Evolutionary conservation across 176 grass and related monocot genomes (phyloP).

Genomic region (Avena sativa): DNA sequence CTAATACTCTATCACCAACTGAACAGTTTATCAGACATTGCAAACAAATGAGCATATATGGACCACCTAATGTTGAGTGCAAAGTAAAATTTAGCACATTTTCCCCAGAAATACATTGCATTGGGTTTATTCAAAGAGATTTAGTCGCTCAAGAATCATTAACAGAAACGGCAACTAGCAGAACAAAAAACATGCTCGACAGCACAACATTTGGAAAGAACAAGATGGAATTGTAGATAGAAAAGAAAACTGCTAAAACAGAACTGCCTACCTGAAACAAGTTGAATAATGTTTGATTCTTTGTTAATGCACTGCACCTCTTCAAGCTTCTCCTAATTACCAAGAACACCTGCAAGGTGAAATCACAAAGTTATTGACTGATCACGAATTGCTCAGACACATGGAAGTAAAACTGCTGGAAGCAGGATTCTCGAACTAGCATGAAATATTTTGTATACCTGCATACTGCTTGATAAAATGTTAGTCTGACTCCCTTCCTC

Average conservation of each 20-base stretch:
- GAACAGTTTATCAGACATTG: background rate
- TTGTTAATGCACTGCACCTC: conserved; percentile 93
- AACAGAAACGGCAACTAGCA: background rate
- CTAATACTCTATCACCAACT: conserved; percentile 28
- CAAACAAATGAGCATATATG: conserved; percentile 11
- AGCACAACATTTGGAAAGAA: conserved; percentile 29
- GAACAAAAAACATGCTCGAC: conserved; percentile 27
- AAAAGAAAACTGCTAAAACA: background rate
- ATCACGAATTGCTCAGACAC: background rate
- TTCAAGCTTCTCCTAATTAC: conserved; percentile 99
- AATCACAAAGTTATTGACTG: conserved; percentile 13
- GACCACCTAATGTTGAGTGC: background rate
- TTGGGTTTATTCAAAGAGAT: background rate
- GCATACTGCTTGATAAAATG: conserved; percentile 98
- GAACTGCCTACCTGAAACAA: conserved; percentile 73
- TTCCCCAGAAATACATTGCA: background rate
- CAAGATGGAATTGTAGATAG: conserved; percentile 35
- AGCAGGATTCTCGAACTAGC: conserved; percentile 23
- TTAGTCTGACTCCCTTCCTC: conserved; percentile 98
- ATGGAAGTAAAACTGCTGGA: conserved; percentile 3
- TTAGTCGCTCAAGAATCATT: background rate
- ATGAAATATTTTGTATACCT: conserved; percentile 50
- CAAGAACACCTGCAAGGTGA: conserved; percentile 80
- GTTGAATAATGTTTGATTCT: conserved; percentile 94
- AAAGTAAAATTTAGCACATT: conserved; percentile 15